Base-by-base conservation (phyloP, 2,329 filamentous ascomycete genomes). In the Fusarium sp. region DNA sequence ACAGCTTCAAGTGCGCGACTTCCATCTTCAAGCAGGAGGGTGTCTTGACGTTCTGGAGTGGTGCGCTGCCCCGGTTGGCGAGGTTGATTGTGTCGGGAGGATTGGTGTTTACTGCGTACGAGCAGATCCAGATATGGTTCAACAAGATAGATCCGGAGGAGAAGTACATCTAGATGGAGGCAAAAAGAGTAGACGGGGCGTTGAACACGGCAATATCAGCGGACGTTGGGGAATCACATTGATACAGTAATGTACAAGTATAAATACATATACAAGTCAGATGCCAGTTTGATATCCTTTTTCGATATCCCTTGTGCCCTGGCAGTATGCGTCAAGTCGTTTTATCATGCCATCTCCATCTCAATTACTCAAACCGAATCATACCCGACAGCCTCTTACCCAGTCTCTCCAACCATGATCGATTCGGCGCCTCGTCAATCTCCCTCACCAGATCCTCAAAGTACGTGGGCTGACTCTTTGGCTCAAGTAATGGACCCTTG, bases 31-130 rank as follows among this genome's bases (percentile, higher is more conserved):
- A 88, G 77, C 88, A 97, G 49, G 95, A 99, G 78, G 94, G 95
- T 3, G 53, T 98, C 11, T 75, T 94, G 36, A 97, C 93, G 1
- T 91, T 98, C 66, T 99, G 95, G 95, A 94, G 91, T 68, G 95
- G 95, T 25, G 94, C 95, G 22, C 73, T 98, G 68, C 95, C 95
- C 1, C 83, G 95, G 50, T 77, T 99, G 71, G 94, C 88, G 24
- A 83, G 95, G 54, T 76, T 99, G 68, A 91, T 97, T 38, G 77
- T 98, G 77, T 97, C 93, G 72, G 95, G 95, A 53, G 95, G 95
- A 15, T 97, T 99, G 72, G 95, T 99, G 36, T 99, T 99, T 74
- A 96, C 95, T 22, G 96, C 98, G 89, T 95, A 97, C 75, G 94
- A 98, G 81, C 91, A 90, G 57, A 98, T 98, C 82, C 94, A 97